phyloP scores from a whole-genome alignment of 2,329 filamentous ascomycete genomes.

The Verruconis gallopava region DNA sequence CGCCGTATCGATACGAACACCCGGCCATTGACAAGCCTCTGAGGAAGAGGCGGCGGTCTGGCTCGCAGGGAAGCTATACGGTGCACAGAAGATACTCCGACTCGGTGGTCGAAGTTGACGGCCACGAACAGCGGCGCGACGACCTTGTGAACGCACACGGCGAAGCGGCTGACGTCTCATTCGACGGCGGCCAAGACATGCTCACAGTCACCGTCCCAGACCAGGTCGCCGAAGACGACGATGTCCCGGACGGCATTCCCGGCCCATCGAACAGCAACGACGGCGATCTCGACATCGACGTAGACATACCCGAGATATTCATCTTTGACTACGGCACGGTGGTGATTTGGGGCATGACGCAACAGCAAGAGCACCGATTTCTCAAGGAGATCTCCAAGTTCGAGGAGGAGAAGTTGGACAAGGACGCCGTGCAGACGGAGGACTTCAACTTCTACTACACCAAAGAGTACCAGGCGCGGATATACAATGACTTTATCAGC shows the following conservation, averaged over 20 bases:
- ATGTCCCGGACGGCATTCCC: neutral
- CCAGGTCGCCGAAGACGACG: neutral
- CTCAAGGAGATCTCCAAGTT: constrained; percentile 91
- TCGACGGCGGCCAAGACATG: constrained; percentile 10
- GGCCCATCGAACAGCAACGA: constrained; percentile 8
- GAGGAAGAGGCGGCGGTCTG: constrained; percentile 2
- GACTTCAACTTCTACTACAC: constrained; percentile 99
- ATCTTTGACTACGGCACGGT: constrained; percentile 96
- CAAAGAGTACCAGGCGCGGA: constrained; percentile 89
- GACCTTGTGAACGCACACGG: constrained; percentile 50
- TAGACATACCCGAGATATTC: constrained; percentile 90
- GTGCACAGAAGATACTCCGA: constrained; percentile 61
- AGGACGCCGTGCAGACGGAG: constrained; percentile 86
- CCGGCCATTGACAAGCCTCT: constrained; percentile 8
- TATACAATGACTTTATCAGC: constrained; percentile 99
- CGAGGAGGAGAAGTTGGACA: constrained; percentile 75
- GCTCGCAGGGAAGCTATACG: constrained; percentile 8
- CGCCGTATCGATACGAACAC: constrained; percentile 71
- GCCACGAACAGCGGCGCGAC: constrained; percentile 43
- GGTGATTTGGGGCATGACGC: constrained; percentile 95
- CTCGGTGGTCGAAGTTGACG: constrained; percentile 55
- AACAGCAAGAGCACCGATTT: constrained; percentile 79
- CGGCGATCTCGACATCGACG: constrained; percentile 66
- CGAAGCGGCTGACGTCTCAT: constrained; percentile 19
- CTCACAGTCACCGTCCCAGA: constrained; percentile 3